A percentile compares a stretch with the other conserved stretches of the same genome.
phyloP scores from a whole-genome alignment of 202 grass and related monocot genomes.

The Carex arenaria region DNA sequence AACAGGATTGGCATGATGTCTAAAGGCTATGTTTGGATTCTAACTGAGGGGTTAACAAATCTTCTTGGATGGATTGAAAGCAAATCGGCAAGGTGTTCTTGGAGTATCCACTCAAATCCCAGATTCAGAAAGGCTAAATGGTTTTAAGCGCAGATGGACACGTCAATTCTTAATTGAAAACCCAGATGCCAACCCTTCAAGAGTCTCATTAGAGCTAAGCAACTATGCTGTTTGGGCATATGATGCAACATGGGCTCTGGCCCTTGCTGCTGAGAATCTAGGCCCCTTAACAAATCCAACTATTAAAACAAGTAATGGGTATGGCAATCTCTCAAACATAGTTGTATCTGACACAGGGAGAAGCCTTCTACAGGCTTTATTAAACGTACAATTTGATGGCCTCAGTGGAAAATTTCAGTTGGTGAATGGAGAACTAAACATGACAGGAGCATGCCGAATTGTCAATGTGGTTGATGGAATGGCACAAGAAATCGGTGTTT shows the following conservation, averaged over 20 bases:
- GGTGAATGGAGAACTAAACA: conserved; percentile 24
- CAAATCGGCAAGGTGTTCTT: conserved; percentile 28
- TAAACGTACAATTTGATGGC: conserved; percentile 5
- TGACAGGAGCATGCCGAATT: conserved; percentile 24
- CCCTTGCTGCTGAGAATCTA: conserved; percentile 30
- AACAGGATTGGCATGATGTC: conserved; percentile 48
- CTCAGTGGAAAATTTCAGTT: conserved; percentile 21
- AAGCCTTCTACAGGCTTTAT: neutral
- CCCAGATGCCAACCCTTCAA: conserved; percentile 24
- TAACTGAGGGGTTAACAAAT: conserved; percentile 25
- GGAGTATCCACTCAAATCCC: conserved; percentile 33
- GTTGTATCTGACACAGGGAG: neutral
- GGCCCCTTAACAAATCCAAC: neutral
- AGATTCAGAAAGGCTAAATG: conserved; percentile 11
- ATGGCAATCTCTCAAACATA: neutral
- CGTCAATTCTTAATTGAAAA: conserved; percentile 30
- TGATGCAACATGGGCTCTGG: conserved; percentile 44
- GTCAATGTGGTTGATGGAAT: conserved; percentile 48
- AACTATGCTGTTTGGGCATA: conserved; percentile 39
- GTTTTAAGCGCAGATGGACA: conserved; percentile 25
- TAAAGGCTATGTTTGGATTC: conserved; percentile 43
- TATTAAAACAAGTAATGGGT: neutral
- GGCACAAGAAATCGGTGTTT: conserved; percentile 40
- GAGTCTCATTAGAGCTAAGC: conserved; percentile 11
- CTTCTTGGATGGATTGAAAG: conserved; percentile 16